Percentiles rank a stretch among this genome's conserved stretches.
These are phyloP conservation scores for Neurospora tetrasperma DNA, from an alignment of 495 filamentous ascomycete species.

Conservation along the genomic window DNA sequence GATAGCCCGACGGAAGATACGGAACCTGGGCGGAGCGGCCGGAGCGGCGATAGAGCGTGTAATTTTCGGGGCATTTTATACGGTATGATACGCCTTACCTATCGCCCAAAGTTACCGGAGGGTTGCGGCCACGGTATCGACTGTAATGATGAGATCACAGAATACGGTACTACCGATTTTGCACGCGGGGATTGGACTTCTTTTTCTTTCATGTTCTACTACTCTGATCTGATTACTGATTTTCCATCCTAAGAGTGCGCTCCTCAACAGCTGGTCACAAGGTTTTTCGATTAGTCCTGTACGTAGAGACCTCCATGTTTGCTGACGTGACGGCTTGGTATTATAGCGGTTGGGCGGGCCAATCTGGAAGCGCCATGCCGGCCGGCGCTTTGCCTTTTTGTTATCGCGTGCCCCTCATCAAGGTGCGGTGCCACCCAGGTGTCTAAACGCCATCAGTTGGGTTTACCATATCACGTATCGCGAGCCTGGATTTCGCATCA, in stretches of 20 bases:
- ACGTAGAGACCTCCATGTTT: background rate
- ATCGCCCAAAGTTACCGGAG: background rate
- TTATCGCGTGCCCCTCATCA: background rate
- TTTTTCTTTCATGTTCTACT: background rate
- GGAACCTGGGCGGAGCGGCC: background rate
- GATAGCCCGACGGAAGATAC: background rate
- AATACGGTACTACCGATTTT: background rate
- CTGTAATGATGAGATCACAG: background rate
- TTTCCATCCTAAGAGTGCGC: background rate
- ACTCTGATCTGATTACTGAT: background rate
- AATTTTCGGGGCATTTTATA: background rate
- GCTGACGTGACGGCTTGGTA: background rate
- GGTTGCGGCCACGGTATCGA: background rate
- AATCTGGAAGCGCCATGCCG: background rate
- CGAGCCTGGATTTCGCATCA: background rate
- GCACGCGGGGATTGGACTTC: background rate
- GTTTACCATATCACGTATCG: background rate
- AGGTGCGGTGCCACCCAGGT: background rate
- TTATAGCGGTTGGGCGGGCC: background rate
- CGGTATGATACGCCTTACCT: background rate
- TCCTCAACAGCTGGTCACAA: background rate
- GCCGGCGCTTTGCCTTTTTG: background rate
- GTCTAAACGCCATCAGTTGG: background rate
- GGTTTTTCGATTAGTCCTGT: background rate
- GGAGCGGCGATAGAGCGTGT: background rate